These are phyloP conservation scores for Abrus pulchellus DNA, from an alignment of 306 rosid species.

Conservation along the genomic window DNA sequence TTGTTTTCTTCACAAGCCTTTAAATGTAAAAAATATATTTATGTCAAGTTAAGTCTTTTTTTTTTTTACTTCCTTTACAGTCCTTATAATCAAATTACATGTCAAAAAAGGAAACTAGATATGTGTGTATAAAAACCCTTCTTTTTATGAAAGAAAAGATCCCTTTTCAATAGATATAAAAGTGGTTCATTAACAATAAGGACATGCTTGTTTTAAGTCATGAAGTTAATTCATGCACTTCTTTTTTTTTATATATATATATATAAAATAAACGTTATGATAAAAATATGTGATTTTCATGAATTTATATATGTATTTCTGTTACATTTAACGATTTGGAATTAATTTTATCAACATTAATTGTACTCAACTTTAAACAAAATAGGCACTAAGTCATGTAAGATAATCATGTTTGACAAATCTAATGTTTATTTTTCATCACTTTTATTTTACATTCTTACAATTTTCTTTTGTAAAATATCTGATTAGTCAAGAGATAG, in stretches of 20 bases:
- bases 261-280: too few relatives aligned
- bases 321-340: too few relatives aligned
- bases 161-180: not conserved
- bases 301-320: too few relatives aligned
- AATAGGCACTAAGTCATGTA: not conserved
- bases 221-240: too few relatives aligned
- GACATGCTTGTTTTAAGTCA: too few relatives aligned
- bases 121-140: not conserved
- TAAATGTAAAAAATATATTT: not conserved
- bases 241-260: too few relatives aligned
- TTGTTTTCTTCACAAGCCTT: conserved; percentile 5
- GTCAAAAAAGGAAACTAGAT: not conserved
- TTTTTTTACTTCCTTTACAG: not conserved
- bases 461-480: too few relatives aligned
- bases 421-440: not conserved
- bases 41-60: not conserved
- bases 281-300: too few relatives aligned
- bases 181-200: not conserved
- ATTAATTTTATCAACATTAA: too few relatives aligned
- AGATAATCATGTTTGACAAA: not conserved
- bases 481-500: not conserved
- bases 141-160: too few relatives aligned
- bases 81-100: not conserved
- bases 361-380: too few relatives aligned
- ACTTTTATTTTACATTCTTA: too few relatives aligned